A percentile compares a stretch with the other conserved stretches of the same genome.
phyloP scores from a whole-genome alignment of 2,329 filamentous ascomycete genomes.

The Fusarium continuum region DNA sequence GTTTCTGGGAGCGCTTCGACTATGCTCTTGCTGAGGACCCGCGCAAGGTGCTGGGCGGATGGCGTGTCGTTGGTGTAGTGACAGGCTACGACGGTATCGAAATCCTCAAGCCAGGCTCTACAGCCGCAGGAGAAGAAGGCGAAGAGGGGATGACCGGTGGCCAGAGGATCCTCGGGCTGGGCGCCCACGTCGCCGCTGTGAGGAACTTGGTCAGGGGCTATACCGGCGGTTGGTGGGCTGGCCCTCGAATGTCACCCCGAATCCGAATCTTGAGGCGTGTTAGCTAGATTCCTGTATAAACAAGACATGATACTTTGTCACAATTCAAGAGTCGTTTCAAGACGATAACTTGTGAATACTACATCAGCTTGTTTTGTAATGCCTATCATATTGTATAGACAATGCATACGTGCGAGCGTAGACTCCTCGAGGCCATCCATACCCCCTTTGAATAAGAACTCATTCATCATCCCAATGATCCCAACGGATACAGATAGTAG shows the following conservation, averaged over 20 bases:
- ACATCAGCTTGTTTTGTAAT: constrained; percentile 24
- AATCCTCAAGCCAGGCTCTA: constrained; percentile 60
- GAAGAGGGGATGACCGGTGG: constrained; percentile 16
- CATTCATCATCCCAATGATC: constrained; percentile 9
- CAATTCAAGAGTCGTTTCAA: background rate
- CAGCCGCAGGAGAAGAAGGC: background rate
- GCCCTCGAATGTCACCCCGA: constrained; percentile 67
- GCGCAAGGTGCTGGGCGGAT: constrained; percentile 57
- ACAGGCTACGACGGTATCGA: constrained; percentile 68
- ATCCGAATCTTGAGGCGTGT: constrained; percentile 58
- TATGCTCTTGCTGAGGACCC: constrained; percentile 68
- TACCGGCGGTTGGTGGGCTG: constrained; percentile 72
- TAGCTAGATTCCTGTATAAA: constrained; percentile 1
- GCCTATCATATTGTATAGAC: constrained; percentile 30
- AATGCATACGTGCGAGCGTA: constrained; percentile 28
- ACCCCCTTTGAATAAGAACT: constrained; percentile 16
- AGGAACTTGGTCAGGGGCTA: constrained; percentile 54
- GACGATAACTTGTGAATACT: constrained; percentile 18
- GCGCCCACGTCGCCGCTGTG: constrained; percentile 50
- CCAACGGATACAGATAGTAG: constrained; percentile 21
- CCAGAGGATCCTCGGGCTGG: constrained; percentile 56
- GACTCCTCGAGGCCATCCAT: constrained; percentile 28
- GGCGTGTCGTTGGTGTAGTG: constrained; percentile 66
- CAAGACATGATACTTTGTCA: background rate
- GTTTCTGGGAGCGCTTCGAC: constrained; percentile 72